Evolutionary conservation across 352 stramenopile genomes (phyloP).

Genomic region (Pythium periplocum): DNA sequence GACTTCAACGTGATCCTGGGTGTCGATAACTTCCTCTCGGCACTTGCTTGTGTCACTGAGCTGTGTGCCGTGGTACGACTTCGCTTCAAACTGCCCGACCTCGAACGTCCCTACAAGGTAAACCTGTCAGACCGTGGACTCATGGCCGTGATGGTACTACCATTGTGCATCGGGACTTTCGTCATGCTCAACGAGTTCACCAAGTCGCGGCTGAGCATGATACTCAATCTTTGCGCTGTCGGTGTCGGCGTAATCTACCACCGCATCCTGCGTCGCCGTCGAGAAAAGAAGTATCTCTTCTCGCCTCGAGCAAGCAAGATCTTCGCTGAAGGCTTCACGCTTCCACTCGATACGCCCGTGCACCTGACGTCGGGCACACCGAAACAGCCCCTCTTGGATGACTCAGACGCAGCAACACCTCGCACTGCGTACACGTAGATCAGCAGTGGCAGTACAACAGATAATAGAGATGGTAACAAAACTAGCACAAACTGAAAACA

Average conservation of each 20-base stretch:
- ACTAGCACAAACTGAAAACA: no score
- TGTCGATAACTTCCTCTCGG: slow-evolving; percentile 93
- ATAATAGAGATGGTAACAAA: no score
- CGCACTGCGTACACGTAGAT: no score
- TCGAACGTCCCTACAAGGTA: slow-evolving; percentile 78
- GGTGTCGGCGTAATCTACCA: slow-evolving; percentile 47
- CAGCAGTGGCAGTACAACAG: no score
- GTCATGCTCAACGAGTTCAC: slow-evolving; percentile 65
- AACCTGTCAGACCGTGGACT: slow-evolving; percentile 51
- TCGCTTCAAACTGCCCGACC: slow-evolving; percentile 60
- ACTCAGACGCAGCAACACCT: no score
- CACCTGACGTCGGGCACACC: slow-evolving; percentile 1
- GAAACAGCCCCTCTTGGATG: slow-evolving; percentile 10
- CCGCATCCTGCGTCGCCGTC: slow-evolving; percentile 35
- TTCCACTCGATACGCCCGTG: slow-evolving; percentile 10
- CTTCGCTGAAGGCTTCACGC: slow-evolving; percentile 12
- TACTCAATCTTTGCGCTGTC: slow-evolving; percentile 49
- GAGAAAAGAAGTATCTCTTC: background rate
- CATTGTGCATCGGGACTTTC: slow-evolving; percentile 53
- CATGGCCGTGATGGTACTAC: slow-evolving; percentile 35
- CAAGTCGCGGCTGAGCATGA: slow-evolving; percentile 46
- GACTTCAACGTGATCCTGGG: slow-evolving; percentile 87
- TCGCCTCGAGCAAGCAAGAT: slow-evolving; percentile 17
- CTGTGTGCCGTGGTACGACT: slow-evolving; percentile 89
- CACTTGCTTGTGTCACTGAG: slow-evolving; percentile 87